Base-by-base conservation (phyloP, 1,139 yeast species). In the Taphrina pruni region DNA sequence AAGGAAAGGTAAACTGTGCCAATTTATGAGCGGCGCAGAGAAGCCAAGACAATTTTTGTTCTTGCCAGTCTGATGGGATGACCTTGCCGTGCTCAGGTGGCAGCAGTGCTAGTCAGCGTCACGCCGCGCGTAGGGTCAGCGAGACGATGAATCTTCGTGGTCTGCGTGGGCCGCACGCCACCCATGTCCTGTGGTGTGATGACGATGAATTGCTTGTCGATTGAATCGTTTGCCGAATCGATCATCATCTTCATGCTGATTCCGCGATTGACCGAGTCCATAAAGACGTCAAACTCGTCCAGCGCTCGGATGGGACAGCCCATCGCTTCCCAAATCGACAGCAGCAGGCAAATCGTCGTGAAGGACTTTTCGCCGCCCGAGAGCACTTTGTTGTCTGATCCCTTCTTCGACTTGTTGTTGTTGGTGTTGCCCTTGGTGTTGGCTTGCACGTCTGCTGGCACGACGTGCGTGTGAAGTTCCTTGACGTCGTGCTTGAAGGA, bases 291-390 rank as follows among this genome's bases (percentile, higher is more conserved):
- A 77, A 94, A 95, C 78, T 95, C 99, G 79, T 95, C 99, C 71
- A 95, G 80, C 0, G 97, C 98, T 71, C 96, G 84, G 32, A 95
- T 84, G 71, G 88, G 86, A 0, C 96, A 88, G 70, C 89, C 87
- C 97, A 94, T 92, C 36, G 91, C 88, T 72, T 87, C 87, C 99
- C 99, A 95, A 58, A 96, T 89, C 0, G 98, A 89, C 71, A 93
- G 82, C 66, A 95, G 80, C 70, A 95, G 83, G 0, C 97, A 90
- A 73, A 94, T 88, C 77, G 95, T 99, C 0, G 97, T 87, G 77
- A 89, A 94, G 0, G 97, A 91, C 77, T 93, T 93, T 77, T 95
- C 99, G 57, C 99, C 99, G 51, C 99, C 99, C 0, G 97, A 91
- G 46, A 94, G 83, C 0, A 97, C 88, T 72, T 88, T 91, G 14